These are phyloP conservation scores for Prunus padus DNA, from an alignment of 306 rosid species.

Conservation along the genomic window DNA sequence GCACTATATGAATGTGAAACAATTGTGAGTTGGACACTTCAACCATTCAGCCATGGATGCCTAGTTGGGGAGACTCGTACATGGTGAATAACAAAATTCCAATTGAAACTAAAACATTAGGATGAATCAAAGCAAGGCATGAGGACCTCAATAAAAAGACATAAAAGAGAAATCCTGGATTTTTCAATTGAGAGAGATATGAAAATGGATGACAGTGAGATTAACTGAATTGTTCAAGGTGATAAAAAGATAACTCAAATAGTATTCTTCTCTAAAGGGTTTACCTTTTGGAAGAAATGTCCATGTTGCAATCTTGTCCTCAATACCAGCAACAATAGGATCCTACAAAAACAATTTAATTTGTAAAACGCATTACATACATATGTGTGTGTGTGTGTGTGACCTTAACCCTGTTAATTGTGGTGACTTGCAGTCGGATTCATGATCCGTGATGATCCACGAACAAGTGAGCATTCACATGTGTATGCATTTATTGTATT, in stretches of 20 bases:
- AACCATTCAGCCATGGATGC: neutral
- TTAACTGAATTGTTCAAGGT: neutral
- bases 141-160: neutral
- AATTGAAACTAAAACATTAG: neutral
- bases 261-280: constrained; percentile 8
- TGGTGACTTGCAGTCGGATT: neutral
- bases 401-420: neutral
- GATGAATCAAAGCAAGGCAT: neutral
- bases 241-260: neutral
- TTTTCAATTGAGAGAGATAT: neutral
- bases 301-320: constrained; percentile 93
- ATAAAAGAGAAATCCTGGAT: neutral
- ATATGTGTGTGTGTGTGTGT: neutral
- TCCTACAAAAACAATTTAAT: constrained; percentile 51
- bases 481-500: neutral
- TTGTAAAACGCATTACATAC: neutral
- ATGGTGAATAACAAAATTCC: neutral
- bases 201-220: neutral
- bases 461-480: neutral
- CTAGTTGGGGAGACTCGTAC: neutral
- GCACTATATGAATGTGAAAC: neutral
- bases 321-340: constrained; percentile 84
- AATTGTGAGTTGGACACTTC: neutral
- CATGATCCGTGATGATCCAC: neutral
- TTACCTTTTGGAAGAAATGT: constrained; percentile 98